Evolutionary conservation across 2,329 filamentous ascomycete species (phyloP), one percentile per base, ranked within the genome.

Genomic region (Cladosporium halotolerans): DNA sequence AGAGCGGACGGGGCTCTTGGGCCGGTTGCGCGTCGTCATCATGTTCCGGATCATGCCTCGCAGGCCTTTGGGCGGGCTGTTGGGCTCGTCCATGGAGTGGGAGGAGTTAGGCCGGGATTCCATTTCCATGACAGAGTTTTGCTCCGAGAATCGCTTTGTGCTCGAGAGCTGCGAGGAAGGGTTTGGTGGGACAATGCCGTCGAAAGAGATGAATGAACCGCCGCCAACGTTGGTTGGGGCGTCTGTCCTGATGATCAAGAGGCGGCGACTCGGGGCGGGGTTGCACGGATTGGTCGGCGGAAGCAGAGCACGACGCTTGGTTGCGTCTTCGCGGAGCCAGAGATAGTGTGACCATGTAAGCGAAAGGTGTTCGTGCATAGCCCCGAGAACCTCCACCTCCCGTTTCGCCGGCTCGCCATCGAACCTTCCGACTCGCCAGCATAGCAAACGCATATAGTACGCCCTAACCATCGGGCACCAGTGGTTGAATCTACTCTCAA

Each of bases 401-500:
- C 50, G 57, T 42, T 81, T 80, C 9, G 50, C 45, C 18, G 81
- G 76, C 44, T 79, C 80, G 13, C 85, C 88, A 49, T 84, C 81
- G 63, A 86, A 87, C 58, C 91, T 80, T 59, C 87, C 92, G 45
- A 96, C 76, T 55, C 90, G 82, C 91, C 91, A 96, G 70, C 89
- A 95, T 18, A 96, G 71, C 46, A 96, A 73, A 44, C 91, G 88
- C 80, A 95, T 93, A 67, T 86, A 96, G 69, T 96, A 96, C 11
- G 89, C 86, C 56, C 91, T 82, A 18, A 96, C 89, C 91, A 96
- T 95, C 0, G 91, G 89, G 64, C 89, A 95, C 90, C 91, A 96
- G 64, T 96, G 89, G 65, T 87, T 92, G 72, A 96, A 96, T 57
- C 89, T 84, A 56, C 81, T 82, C 64, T 88, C 83, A 67, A 96